A percentile compares a stretch with the other conserved stretches of the same genome.
Conservation (phyloP, 1,139 yeast species). For the Petasospora rhodanensis region DNA sequence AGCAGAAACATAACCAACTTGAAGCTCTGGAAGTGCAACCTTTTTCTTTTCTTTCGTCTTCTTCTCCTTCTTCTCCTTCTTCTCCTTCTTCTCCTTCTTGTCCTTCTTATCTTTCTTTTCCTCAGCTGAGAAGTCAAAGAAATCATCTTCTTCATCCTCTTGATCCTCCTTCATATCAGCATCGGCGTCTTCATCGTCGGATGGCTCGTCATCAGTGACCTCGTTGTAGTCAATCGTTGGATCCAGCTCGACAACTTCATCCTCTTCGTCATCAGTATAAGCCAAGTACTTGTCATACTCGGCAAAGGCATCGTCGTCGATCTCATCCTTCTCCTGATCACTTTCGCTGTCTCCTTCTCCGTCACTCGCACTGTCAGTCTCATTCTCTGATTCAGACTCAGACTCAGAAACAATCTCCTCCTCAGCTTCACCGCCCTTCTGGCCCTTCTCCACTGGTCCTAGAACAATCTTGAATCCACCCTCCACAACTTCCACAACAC, state of each 20-base stretch:
- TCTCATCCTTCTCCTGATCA: conserved; percentile 22
- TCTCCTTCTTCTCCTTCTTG: conserved; percentile 32
- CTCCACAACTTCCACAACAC: conserved; percentile 44
- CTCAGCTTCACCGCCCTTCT: conserved; percentile 27
- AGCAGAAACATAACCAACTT: conserved; percentile 79
- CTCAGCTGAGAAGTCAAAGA: conserved; percentile 11
- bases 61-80: conserved; percentile 25
- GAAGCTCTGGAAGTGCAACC: conserved; percentile 57
- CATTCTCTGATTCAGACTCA: conserved; percentile 24
- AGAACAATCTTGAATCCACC: conserved; percentile 56
- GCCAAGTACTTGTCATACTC: conserved; percentile 51
- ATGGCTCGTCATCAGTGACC: conserved; percentile 58
- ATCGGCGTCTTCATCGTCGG: conserved; percentile 29
- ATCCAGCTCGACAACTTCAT: conserved; percentile 29
- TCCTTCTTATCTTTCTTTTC: conserved; percentile 24
- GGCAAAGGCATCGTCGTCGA: conserved; percentile 30
- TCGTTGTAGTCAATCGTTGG: conserved; percentile 51
- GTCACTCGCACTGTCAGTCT: conserved; percentile 19
- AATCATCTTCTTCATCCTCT: conserved; percentile 23
- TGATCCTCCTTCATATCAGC: not conserved
- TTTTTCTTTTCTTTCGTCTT: conserved; percentile 26
- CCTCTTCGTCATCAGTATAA: conserved; percentile 52
- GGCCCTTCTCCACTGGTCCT: conserved; percentile 50
- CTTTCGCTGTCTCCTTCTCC: conserved; percentile 13
- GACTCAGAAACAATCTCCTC: conserved; percentile 24